phyloP scores from a whole-genome alignment of 306 rosid genomes.

The Trichosanthes truncata region DNA sequence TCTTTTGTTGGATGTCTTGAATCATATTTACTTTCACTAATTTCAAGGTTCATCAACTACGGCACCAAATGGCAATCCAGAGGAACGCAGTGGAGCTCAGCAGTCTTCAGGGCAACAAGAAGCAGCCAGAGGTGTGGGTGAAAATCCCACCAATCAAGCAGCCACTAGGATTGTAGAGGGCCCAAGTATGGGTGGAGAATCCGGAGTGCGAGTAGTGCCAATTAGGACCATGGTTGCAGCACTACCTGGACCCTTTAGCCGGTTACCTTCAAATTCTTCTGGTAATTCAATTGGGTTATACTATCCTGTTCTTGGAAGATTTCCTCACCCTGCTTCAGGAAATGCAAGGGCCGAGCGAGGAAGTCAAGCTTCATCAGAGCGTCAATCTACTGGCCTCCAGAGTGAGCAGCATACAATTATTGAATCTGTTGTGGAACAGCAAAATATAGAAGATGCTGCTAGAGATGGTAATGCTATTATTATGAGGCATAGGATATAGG shows the following conservation, averaged over 20 bases:
- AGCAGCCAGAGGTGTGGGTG: constrained; percentile 25
- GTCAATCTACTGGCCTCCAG: constrained; percentile 18
- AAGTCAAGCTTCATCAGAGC: constrained; percentile 51
- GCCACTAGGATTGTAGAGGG: constrained; percentile 40
- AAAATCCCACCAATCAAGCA: constrained; percentile 45
- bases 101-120: constrained; percentile 50
- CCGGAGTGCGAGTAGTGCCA: constrained; percentile 74
- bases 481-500: neutral
- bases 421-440: constrained; percentile 37
- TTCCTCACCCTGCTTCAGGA: constrained; percentile 57
- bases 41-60: constrained; percentile 54
- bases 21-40: neutral
- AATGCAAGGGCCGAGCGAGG: constrained; percentile 41
- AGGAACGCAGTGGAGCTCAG: constrained; percentile 46
- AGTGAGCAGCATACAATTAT: constrained; percentile 28
- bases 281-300: constrained; percentile 69
- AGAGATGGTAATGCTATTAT: constrained; percentile 58
- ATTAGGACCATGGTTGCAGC: constrained; percentile 82
- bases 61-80: constrained; percentile 38
- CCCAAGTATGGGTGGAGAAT: constrained; percentile 43
- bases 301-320: constrained; percentile 82
- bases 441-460: constrained; percentile 36
- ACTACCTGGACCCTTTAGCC: constrained; percentile 57
- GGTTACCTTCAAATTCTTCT: constrained; percentile 53
- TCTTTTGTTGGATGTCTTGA: neutral